These are phyloP conservation scores for Nitzschia inconspicua DNA, from an alignment of 108 stramenopile species.

Conservation along the genomic window DNA sequence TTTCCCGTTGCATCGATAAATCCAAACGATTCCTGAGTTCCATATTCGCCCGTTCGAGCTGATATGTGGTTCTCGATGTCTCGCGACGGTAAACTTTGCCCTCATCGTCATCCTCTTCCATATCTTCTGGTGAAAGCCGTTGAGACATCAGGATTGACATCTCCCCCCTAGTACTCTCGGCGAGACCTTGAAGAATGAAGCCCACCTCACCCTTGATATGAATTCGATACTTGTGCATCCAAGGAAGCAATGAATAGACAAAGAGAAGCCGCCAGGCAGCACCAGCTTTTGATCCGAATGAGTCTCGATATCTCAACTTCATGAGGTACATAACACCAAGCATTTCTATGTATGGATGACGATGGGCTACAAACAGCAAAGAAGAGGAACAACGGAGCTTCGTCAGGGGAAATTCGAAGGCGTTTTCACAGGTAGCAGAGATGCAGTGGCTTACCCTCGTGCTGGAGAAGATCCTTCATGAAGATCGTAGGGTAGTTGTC, in stretches of 20 bases:
- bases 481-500: conserved; percentile 3
- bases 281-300: conserved; percentile 54
- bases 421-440: background rate
- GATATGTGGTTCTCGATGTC: too few relatives aligned
- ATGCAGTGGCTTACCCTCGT: background rate
- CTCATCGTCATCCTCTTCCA: too few relatives aligned
- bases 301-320: conserved; percentile 46
- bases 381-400: background rate
- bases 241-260: conserved; percentile 30
- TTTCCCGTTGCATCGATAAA: too few relatives aligned
- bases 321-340: conserved; percentile 61
- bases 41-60: too few relatives aligned
- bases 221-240: conserved; percentile 18
- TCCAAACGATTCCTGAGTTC: too few relatives aligned
- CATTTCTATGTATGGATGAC: conserved; percentile 65
- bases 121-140: too few relatives aligned
- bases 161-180: too few relatives aligned
- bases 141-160: too few relatives aligned
- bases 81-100: too few relatives aligned
- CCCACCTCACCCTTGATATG: too few relatives aligned
- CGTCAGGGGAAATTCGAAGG: background rate
- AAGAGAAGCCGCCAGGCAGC: conserved; percentile 38
- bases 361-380: conserved; percentile 55
- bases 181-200: too few relatives aligned
- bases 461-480: background rate